These are phyloP conservation scores for Castanea mollissima DNA, from an alignment of 306 rosid genomes.

Conservation along the genomic window DNA sequence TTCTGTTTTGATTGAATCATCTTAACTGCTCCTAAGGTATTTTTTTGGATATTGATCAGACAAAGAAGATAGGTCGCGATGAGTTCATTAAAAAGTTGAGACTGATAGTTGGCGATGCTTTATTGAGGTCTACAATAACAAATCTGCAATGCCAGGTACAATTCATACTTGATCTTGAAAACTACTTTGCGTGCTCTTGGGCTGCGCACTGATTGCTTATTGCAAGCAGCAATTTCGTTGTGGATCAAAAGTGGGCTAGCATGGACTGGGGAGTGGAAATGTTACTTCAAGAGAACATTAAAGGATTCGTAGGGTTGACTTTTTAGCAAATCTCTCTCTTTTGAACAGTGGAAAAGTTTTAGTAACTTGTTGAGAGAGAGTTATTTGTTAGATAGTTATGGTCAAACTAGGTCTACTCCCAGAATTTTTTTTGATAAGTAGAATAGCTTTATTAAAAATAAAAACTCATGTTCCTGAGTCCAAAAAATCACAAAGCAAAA, in stretches of 20 bases:
- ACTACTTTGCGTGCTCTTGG: not conserved
- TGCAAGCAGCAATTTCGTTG: not conserved
- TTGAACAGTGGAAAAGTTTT: not conserved
- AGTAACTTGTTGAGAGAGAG: not conserved
- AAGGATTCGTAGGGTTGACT: not conserved
- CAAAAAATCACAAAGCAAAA: no score
- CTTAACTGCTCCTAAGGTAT: not conserved
- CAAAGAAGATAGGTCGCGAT: slow-evolving; percentile 60
- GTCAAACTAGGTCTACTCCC: not conserved
- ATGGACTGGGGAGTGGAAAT: not conserved
- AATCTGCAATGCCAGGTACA: slow-evolving; percentile 60
- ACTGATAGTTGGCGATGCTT: slow-evolving; percentile 66
- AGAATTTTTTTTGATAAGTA: not conserved
- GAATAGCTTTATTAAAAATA: no score
- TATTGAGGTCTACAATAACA: slow-evolving; percentile 59
- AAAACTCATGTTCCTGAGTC: no score
- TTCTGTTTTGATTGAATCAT: slow-evolving; percentile 4
- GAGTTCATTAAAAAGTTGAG: slow-evolving; percentile 71
- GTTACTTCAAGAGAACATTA: not conserved
- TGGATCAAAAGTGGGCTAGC: not conserved
- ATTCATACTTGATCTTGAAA: not conserved
- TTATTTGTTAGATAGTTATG: not conserved
- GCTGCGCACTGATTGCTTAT: not conserved
- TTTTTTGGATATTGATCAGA: slow-evolving; percentile 36
- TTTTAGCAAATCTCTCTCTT: not conserved